Conservation (phyloP, 345 rosid genomes). For the Chamaenerion angustifolium region DNA sequence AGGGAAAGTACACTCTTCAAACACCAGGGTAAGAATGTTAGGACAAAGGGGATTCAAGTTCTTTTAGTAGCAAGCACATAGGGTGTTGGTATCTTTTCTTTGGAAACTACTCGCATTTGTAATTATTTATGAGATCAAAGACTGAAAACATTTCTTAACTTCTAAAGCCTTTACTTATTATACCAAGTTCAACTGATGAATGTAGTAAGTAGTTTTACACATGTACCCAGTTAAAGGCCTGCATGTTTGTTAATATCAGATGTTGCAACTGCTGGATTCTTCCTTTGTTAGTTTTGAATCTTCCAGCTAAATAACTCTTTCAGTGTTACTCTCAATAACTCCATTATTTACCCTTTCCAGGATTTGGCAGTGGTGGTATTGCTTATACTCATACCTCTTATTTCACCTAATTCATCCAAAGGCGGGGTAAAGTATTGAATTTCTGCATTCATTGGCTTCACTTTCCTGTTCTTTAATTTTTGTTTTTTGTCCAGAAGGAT, state of each 20-base stretch:
- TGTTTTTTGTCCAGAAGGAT: no score
- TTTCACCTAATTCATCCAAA: conserved; percentile 94
- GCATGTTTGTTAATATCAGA: no score
- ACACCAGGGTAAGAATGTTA: not conserved
- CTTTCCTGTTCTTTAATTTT: not conserved
- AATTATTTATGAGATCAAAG: not conserved
- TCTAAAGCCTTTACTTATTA: not conserved
- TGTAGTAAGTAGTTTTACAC: no score
- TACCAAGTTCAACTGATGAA: no score
- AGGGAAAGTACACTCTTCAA: not conserved
- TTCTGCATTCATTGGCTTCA: conserved; percentile 1
- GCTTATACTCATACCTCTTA: conserved; percentile 94
- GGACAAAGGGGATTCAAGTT: not conserved
- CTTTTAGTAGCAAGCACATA: not conserved
- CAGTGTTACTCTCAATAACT: not conserved
- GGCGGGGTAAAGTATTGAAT: conserved; percentile 76
- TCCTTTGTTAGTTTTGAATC: not conserved
- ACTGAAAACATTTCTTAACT: not conserved
- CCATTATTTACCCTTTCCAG: conserved; percentile 20
- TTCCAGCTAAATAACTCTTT: no score
- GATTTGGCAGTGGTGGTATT: conserved; percentile 96
- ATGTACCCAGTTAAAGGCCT: no score
- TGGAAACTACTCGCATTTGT: not conserved
- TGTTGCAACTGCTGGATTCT: not conserved
- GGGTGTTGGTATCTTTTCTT: not conserved